Evolutionary conservation across 768 basidiomycete species (phyloP), one percentile per base, ranked within the genome.

Genomic region (Pilatotrama ljubarskyi): DNA sequence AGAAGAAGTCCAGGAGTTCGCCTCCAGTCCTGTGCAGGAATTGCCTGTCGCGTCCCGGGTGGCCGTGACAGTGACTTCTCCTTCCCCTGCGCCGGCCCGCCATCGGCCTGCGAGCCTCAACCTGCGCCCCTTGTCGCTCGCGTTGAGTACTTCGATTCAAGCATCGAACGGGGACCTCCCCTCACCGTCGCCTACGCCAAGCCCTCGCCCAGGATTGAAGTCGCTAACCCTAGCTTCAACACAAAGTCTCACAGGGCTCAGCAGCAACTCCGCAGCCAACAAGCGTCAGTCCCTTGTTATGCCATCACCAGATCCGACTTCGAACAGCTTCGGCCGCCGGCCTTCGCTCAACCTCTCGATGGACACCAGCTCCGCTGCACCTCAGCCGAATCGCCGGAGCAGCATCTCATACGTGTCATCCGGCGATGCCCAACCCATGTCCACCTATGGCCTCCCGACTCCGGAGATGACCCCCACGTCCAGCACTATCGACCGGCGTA

Each of bases 391-490:
- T 13, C 51, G 60, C 43, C 80, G 85, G 43, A 90, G 89, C 72
- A 90, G 88, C 73, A 91, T 93, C 53, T 84, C 85, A 0, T 93
- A 93, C 77, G 87, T 84, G 66, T 85, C 87, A 26, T 69, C 62
- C 17, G 59, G 75, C n/a, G 55, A 67, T 25, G 64, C 67, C 20
- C 73, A 75, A 32, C 29, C 47, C 2, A 32, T 58, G 52, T 75
- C 76, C 37, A 68, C 74, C 42, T 70, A 78, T 13, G 82, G 82
- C 26, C 75, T 90, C 14, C 88, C 88, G 0, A 90, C 89, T 0
- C 91, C 89, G 13, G 89, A 87, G 67, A 79, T 84, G 77, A 91
- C 90, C 0, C 91, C 88, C 82, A 73, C 53, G 26, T 54, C 54
- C 52, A 76, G 71, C 55, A 69, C 66, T 36, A 74, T 73, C 48